Percentiles rank a stretch among this genome's conserved stretches.
These are phyloP conservation scores for Hyaloperonospora arabidopsidis DNA, from an alignment of 352 stramenopile species.

Conservation along the genomic window DNA sequence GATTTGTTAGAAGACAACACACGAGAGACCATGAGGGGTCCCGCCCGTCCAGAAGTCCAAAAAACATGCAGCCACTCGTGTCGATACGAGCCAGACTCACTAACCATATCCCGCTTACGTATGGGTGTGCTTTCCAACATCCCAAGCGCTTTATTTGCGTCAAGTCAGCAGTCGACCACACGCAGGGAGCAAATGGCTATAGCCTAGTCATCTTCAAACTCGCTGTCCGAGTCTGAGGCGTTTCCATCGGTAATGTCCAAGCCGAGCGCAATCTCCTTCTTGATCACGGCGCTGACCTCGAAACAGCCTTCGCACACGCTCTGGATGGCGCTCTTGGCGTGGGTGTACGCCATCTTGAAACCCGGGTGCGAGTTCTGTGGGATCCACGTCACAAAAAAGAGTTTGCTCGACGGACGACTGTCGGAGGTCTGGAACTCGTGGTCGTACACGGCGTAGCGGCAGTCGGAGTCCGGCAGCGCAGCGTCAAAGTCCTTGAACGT, in stretches of 20 bases:
- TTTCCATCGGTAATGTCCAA: conserved; percentile 51
- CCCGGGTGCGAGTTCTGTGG: conserved; percentile 71
- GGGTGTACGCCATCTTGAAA: conserved; percentile 85
- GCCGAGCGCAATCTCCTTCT: conserved; percentile 61
- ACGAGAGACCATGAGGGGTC: background rate
- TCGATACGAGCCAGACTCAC: background rate
- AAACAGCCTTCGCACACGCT: conserved; percentile 68
- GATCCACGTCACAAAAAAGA: conserved; percentile 86
- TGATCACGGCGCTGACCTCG: conserved; percentile 69
- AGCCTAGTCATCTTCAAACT: conserved; percentile 67
- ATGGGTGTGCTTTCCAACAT: no score
- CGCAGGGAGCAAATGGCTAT: background rate
- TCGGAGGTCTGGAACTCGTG: conserved; percentile 71
- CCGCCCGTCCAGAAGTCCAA: conserved; percentile 7
- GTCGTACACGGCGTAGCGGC: conserved; percentile 83
- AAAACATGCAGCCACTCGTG: conserved; percentile 8
- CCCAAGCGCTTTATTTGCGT: no score
- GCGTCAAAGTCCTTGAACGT: conserved; percentile 48
- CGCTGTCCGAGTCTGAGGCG: conserved; percentile 77
- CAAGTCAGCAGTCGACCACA: background rate
- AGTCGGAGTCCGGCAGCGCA: conserved; percentile 73
- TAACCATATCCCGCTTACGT: no score
- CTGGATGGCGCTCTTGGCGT: conserved; percentile 78
- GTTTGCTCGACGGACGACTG: conserved; percentile 79
- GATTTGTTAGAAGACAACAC: conserved; percentile 16